Evolutionary conservation across 2,329 filamentous ascomycete species (phyloP).

Genomic region (Seiridium cupressi): DNA sequence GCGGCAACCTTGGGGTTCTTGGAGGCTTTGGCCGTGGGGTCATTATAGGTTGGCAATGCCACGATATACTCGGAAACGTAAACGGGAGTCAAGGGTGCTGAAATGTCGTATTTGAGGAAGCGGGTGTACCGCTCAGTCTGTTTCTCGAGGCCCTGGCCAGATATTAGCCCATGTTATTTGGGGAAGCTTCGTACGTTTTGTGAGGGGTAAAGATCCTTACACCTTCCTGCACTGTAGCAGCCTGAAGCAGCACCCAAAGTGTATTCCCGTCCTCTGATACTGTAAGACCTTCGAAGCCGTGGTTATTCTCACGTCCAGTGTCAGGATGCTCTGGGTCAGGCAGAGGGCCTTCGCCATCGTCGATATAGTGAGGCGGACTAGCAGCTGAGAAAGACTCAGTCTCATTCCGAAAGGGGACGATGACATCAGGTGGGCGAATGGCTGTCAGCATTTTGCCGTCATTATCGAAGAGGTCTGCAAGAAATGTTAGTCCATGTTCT

Average conservation of each 20-base stretch:
- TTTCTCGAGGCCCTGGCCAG: slow-evolving; percentile 30
- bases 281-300: slow-evolving; percentile 71
- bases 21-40: slow-evolving; percentile 46
- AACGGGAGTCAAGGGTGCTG: slow-evolving; percentile 34
- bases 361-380: slow-evolving; percentile 57
- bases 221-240: slow-evolving; percentile 62
- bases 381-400: slow-evolving; percentile 62
- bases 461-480: slow-evolving; percentile 43
- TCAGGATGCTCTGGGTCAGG: slow-evolving; percentile 52
- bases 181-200: too few relatives aligned
- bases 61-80: slow-evolving; percentile 65
- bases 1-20: slow-evolving; percentile 51
- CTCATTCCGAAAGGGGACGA: slow-evolving; percentile 63
- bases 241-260: slow-evolving; percentile 66
- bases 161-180: background rate
- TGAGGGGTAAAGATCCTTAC: slow-evolving; percentile 24
- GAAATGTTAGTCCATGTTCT: background rate
- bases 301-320: slow-evolving; percentile 68
- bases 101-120: slow-evolving; percentile 63
- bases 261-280: slow-evolving; percentile 60
- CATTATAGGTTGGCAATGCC: slow-evolving; percentile 57
- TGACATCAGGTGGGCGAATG: slow-evolving; percentile 62
- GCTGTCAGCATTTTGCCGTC: slow-evolving; percentile 60
- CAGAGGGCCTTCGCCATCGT: slow-evolving; percentile 41
- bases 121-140: slow-evolving; percentile 56